Base-by-base conservation (phyloP, 352 stramenopile species). In the Plasmopara viticola region DNA sequence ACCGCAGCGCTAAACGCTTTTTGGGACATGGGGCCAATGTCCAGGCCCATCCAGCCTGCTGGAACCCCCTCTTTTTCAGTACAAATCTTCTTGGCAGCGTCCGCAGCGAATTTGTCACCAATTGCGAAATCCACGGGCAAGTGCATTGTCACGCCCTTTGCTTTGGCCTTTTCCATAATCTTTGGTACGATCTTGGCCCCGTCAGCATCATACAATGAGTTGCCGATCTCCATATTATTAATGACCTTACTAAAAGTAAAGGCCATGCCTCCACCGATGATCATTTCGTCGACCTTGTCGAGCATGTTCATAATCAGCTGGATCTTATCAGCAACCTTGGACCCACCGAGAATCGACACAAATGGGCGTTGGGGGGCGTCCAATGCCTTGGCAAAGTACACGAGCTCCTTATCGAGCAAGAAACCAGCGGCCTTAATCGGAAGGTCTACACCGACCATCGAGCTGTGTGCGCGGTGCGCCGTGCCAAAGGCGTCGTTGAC, bases 171-270 rank as follows among this genome's bases (percentile, higher is more conserved):
- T 58, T 98, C 94, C 51, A 99, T 87, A 29, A 99, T 88, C 37
- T 92, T 73, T 14, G 76, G 65, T 9, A 92, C 87, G 42, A 95
- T 94, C 70, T 93, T 90, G 40, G 77, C 71, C 14, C 79, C 78
- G 40, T 93, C 84, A 1, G 84, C 83, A 50, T 97, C 88, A 62
- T 98, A 93, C 29, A 99, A 74, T 48, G 87, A 98, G 33, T 75
- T 82, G 46, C 95, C 97, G 61, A 99, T 97, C 64, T 96, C 75
- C 70, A 94, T 96, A 60, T 97, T 94, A 59, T 97, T 96, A 51
- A 97, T 70, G 48, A 97, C 95, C 79, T 98, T 98, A 74, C 98
- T 98, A 79, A 99, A 99, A n/a, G 97, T 99, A 74, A 99, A 99
- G 53, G 98, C 97, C 97, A 99, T 99, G 65, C 97, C 97, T 45